phyloP scores from a whole-genome alignment of 208 protist genomes.

The Leishmania lainsoni region DNA sequence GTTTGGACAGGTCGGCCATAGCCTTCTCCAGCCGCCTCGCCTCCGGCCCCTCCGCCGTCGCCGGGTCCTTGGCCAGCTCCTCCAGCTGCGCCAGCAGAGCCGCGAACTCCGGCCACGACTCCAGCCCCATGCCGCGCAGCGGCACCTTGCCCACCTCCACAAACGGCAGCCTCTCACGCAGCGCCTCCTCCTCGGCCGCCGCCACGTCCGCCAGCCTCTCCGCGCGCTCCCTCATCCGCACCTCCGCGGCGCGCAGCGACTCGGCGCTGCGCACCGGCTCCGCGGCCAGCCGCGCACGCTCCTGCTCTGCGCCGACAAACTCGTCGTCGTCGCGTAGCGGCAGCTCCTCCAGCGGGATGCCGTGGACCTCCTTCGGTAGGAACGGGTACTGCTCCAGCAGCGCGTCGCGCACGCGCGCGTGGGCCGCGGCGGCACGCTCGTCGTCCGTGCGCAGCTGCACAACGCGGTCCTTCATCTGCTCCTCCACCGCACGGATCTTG shows the following conservation, averaged over 20 bases:
- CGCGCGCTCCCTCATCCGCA: slow-evolving; percentile 27
- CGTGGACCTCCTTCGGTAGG: neutral
- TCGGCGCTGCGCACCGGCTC: neutral
- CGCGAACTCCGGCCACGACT: slow-evolving; percentile 23
- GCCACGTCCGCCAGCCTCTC: slow-evolving; percentile 30
- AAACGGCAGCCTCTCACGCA: slow-evolving; percentile 37
- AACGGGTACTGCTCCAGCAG: slow-evolving; percentile 26
- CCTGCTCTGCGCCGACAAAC: neutral
- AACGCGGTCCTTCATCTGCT: slow-evolving; percentile 45
- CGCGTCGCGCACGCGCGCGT: slow-evolving; percentile 19
- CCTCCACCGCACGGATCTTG: slow-evolving; percentile 39
- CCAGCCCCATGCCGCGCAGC: slow-evolving; percentile 34
- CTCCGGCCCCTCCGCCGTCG: slow-evolving; percentile 25
- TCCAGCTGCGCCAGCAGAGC: slow-evolving; percentile 24
- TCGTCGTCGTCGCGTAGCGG: neutral
- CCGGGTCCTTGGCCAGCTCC: slow-evolving; percentile 37
- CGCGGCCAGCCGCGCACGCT: neutral
- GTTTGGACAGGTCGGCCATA: slow-evolving; percentile 29
- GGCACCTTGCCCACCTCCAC: slow-evolving; percentile 21
- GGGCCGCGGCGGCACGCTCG: too few species aligned
- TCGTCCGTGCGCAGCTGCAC: slow-evolving; percentile 23
- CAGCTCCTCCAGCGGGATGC: neutral
- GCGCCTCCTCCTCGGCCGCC: slow-evolving; percentile 18
- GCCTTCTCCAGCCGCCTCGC: slow-evolving; percentile 47
- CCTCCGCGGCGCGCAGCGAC: slow-evolving; percentile 13